phyloP scores from a whole-genome alignment of 768 basidiomycete species.

The Tubosaeta sp. region DNA sequence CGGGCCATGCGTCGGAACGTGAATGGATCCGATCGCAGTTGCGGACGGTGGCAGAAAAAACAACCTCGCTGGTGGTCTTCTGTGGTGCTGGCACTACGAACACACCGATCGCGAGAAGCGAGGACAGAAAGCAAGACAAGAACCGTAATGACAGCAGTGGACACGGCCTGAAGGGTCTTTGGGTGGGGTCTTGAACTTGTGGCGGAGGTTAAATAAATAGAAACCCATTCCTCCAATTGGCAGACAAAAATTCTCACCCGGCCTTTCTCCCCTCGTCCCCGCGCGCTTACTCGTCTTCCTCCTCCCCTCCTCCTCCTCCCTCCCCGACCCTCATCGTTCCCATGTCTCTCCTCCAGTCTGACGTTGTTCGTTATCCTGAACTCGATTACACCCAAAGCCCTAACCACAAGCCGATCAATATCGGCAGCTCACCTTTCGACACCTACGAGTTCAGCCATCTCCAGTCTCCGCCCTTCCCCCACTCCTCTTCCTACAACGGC shows the following conservation, averaged over 20 bases:
- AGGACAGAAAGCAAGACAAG: not conserved
- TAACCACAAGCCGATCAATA: slow-evolving; percentile 24
- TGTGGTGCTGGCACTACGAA: not conserved
- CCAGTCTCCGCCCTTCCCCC: slow-evolving; percentile 40
- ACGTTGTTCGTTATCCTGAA: slow-evolving; percentile 17
- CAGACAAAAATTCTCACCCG: slow-evolving; percentile 25
- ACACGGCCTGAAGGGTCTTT: too few species aligned
- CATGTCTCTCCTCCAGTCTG: slow-evolving; percentile 31
- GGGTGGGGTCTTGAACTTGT: slow-evolving; percentile 3
- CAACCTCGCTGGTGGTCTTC: not conserved
- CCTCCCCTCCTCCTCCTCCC: not conserved
- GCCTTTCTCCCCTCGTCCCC: slow-evolving; percentile 12
- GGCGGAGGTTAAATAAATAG: slow-evolving; percentile 28
- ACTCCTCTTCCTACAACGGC: slow-evolving; percentile 56
- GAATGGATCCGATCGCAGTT: not conserved
- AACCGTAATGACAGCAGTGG: not conserved
- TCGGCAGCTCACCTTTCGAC: slow-evolving; percentile 33
- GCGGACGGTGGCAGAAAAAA: not conserved
- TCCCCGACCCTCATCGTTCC: slow-evolving; percentile 1
- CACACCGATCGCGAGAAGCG: not conserved
- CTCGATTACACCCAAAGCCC: slow-evolving; percentile 27
- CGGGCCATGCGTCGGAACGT: not conserved
- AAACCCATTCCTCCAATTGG: slow-evolving; percentile 11
- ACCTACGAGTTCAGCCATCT: slow-evolving; percentile 36
- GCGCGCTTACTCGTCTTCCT: slow-evolving; percentile 16